A percentile compares a stretch with the other conserved stretches of the same genome.
Evolutionary conservation across 768 basidiomycete species (phyloP).

Genomic region (Russula sp.): DNA sequence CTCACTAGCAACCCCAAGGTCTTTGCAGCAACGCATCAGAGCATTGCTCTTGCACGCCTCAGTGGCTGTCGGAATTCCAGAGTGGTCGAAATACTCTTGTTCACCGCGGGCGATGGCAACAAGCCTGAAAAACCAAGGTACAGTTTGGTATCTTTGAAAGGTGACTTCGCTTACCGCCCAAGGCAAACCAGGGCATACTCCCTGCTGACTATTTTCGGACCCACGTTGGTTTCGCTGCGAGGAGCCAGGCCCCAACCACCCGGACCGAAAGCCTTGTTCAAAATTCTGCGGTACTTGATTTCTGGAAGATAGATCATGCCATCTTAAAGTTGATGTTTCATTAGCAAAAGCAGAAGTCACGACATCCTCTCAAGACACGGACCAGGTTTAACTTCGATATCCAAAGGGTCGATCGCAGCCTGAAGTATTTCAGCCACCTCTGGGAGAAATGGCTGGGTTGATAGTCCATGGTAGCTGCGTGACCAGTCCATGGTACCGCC

Average conservation of each 20-base stretch:
- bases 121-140: slow-evolving; percentile 43
- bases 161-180: slow-evolving; percentile 58
- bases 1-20: slow-evolving; percentile 92
- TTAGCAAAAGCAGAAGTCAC: neutral
- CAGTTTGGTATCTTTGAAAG: neutral
- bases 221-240: slow-evolving; percentile 84
- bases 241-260: slow-evolving; percentile 97
- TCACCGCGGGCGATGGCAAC: slow-evolving; percentile 91
- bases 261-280: slow-evolving; percentile 93
- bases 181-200: slow-evolving; percentile 94
- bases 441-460: slow-evolving; percentile 65
- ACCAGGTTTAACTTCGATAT: slow-evolving; percentile 96
- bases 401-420: slow-evolving; percentile 64
- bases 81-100: slow-evolving; percentile 92
- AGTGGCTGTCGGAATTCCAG: slow-evolving; percentile 86
- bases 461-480: slow-evolving; percentile 77
- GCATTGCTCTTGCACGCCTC: slow-evolving; percentile 97
- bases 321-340: slow-evolving; percentile 41
- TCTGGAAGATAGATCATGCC: slow-evolving; percentile 94
- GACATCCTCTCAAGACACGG: slow-evolving; percentile 25
- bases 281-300: slow-evolving; percentile 88
- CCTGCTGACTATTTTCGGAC: slow-evolving; percentile 79
- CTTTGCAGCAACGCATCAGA: slow-evolving; percentile 96
- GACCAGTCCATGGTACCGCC: slow-evolving; percentile 72
- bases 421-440: slow-evolving; percentile 69